These are phyloP conservation scores for Phaeomoniella chlamydospora DNA, from an alignment of 2,329 filamentous ascomycete genomes.

Conservation along the genomic window DNA sequence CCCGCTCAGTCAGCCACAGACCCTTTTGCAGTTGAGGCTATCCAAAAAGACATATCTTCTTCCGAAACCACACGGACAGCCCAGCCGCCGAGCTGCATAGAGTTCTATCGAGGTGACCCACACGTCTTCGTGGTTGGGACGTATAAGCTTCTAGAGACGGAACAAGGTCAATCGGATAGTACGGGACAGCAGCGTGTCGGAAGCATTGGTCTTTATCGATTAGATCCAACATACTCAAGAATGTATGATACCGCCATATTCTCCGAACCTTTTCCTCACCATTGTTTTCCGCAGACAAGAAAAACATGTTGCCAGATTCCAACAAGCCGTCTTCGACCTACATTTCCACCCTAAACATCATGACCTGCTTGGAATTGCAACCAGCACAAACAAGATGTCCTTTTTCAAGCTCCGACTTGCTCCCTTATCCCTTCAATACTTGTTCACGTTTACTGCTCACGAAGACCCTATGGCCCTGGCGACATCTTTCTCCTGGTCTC, in stretches of 20 bases:
- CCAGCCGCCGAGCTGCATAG: conserved; percentile 28
- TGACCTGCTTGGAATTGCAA: conserved; percentile 56
- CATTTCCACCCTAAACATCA: conserved; percentile 53
- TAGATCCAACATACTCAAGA: conserved; percentile 25
- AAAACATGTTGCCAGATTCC: conserved; percentile 45
- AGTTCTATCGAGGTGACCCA: conserved; percentile 30
- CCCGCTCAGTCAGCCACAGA: neutral
- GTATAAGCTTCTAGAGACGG: conserved; percentile 46
- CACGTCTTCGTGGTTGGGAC: conserved; percentile 68
- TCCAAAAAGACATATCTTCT: neutral
- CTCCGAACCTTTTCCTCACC: conserved; percentile 7
- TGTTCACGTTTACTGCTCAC: conserved; percentile 34
- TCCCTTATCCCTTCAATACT: conserved; percentile 19
- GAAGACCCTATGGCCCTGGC: conserved; percentile 45
- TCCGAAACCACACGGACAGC: conserved; percentile 9
- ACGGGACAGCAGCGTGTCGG: conserved; percentile 52
- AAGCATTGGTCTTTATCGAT: conserved; percentile 52
- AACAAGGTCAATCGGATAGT: conserved; percentile 14
- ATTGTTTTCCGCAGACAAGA: conserved; percentile 26
- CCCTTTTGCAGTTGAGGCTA: neutral
- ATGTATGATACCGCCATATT: conserved; percentile 4
- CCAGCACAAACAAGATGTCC: conserved; percentile 58
- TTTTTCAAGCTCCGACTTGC: conserved; percentile 40
- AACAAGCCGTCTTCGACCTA: conserved; percentile 69
- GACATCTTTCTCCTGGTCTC: conserved; percentile 62